Percentiles rank a stretch among this genome's conserved stretches.
phyloP scores from a whole-genome alignment of 164 flowering plant genomes.

The Vitis labrusca region DNA sequence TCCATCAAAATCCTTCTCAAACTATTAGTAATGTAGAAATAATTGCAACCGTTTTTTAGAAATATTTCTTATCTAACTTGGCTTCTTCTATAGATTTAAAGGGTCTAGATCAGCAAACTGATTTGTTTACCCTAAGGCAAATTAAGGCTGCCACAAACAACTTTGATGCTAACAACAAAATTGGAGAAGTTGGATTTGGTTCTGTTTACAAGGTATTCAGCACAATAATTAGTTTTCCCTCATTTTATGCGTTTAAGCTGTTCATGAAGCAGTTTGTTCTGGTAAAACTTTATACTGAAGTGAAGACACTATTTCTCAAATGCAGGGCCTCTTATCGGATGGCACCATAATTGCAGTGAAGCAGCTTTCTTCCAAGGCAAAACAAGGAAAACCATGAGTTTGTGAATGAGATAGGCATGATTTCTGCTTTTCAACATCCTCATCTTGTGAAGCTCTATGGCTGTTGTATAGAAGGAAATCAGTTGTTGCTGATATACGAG shows the following conservation, averaged over 20 bases:
- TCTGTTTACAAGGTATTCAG: constrained; percentile 55
- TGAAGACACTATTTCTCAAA: neutral
- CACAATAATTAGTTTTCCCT: neutral
- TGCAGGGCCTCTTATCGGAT: constrained; percentile 27
- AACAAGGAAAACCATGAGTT: constrained; percentile 34
- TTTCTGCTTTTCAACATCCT: constrained; percentile 26
- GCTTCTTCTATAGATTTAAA: constrained; percentile 28
- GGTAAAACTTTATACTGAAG: neutral
- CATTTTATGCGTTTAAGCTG: neutral
- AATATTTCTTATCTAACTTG: neutral
- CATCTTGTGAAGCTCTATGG: constrained; percentile 26
- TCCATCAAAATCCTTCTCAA: no score
- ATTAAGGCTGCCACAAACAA: constrained; percentile 58
- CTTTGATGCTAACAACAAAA: constrained; percentile 44
- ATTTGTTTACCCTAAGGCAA: constrained; percentile 43
- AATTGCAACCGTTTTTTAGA: neutral
- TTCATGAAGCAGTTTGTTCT: neutral
- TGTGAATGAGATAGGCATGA: constrained; percentile 27
- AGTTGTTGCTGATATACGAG: constrained; percentile 22
- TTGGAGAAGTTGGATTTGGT: constrained; percentile 76
- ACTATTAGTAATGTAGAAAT: no score
- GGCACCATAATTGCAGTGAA: constrained; percentile 29
- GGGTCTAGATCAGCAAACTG: constrained; percentile 44
- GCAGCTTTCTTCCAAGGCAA: constrained; percentile 30
- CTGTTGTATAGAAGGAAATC: constrained; percentile 24